These are phyloP conservation scores for Teratosphaeria viscida DNA, from an alignment of 2,329 filamentous ascomycete species.

Conservation along the genomic window DNA sequence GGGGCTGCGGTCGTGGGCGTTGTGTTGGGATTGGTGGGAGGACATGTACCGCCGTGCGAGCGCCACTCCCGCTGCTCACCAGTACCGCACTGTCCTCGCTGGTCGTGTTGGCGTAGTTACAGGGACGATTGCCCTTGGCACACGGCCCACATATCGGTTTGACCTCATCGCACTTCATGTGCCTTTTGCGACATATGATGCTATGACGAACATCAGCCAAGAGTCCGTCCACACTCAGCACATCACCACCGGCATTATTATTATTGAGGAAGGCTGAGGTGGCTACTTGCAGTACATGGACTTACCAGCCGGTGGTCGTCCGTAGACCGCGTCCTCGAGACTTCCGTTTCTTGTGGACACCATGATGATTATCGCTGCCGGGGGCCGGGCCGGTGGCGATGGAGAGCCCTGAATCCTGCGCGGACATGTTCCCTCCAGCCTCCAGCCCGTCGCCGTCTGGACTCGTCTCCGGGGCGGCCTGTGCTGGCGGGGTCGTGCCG, in stretches of 20 bases:
- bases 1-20: neutral
- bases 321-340: slow-evolving; percentile 20
- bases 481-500: neutral
- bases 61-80: neutral
- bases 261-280: neutral
- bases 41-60: neutral
- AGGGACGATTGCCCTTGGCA: slow-evolving; percentile 33
- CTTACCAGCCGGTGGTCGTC: slow-evolving; percentile 15
- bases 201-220: slow-evolving; percentile 7
- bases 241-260: neutral
- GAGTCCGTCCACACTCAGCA: neutral
- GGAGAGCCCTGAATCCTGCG: neutral
- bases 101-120: slow-evolving; percentile 24
- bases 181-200: slow-evolving; percentile 25
- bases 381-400: neutral
- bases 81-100: neutral
- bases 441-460: neutral
- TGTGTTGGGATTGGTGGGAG: neutral
- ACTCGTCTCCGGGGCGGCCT: neutral
- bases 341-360: slow-evolving; percentile 20
- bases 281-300: neutral
- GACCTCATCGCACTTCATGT: slow-evolving; percentile 43
- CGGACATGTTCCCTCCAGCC: neutral
- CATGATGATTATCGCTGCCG: neutral
- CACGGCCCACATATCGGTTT: slow-evolving; percentile 36